Conservation (phyloP, 192 early-diverging fungal genomes). For the Jimgerdemannia lactiflua region DNA sequence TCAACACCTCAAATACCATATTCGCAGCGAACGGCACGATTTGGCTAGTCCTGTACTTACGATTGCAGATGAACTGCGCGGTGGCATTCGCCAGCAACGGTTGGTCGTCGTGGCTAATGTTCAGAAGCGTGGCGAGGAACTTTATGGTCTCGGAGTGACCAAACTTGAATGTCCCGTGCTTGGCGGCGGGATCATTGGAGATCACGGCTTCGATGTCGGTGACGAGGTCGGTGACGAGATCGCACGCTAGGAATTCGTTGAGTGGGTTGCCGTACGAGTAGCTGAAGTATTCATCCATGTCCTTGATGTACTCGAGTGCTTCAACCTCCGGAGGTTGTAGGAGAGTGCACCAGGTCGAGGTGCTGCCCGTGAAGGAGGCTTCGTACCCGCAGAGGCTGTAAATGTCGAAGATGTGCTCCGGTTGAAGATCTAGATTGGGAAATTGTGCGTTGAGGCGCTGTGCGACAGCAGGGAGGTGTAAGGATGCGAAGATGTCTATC, state of each 20-base stretch:
- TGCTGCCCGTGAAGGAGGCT: background rate
- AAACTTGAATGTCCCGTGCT: constrained; percentile 11
- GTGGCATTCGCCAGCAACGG: constrained; percentile 7
- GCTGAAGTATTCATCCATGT: constrained; percentile 11
- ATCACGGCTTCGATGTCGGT: background rate
- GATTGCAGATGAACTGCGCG: background rate
- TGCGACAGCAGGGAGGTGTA: background rate
- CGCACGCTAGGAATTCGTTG: constrained; percentile 7
- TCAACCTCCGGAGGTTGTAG: background rate
- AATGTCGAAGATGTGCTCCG: background rate
- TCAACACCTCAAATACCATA: constrained; percentile 4
- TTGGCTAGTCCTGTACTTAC: constrained; percentile 3
- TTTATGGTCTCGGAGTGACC: constrained; percentile 15
- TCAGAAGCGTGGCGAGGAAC: constrained; percentile 7
- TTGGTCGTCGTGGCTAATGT: background rate
- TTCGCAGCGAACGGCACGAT: constrained; percentile 14
- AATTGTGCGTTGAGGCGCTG: background rate
- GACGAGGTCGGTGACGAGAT: constrained; percentile 3
- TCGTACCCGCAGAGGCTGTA: constrained; percentile 12
- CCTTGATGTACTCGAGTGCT: constrained; percentile 9
- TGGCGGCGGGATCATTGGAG: background rate
- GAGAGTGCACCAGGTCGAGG: constrained; percentile 9
- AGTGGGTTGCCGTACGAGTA: constrained; percentile 12
- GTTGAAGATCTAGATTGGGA: background rate
- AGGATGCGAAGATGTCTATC: background rate